Base-by-base conservation (phyloP, 768 basidiomycete genomes). In the Pulveroboletus ravenelii region DNA sequence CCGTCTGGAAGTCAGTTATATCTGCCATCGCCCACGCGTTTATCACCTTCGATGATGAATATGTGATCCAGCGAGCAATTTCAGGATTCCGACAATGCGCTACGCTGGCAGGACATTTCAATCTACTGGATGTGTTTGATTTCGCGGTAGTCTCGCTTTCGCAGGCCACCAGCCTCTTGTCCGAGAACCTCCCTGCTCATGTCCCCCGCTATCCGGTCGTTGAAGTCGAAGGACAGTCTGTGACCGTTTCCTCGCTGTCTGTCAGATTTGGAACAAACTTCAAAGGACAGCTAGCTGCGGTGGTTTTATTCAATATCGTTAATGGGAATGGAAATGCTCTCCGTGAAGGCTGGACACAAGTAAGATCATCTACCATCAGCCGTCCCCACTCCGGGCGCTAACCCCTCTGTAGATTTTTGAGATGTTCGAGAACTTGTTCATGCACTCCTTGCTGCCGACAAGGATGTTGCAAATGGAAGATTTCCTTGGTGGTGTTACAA, bases 381-480 rank as follows among this genome's bases (percentile, higher is more conserved):
- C 23, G 27, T 37, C 23, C 6, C 36, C 10, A 18, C 25, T 43
- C 36, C 12, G 41, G 52, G 30, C 18, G 36, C 37, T 60, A 10
- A 50, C 45, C 42, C 30, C 30, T 17, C 23, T 7, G 41, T 50
- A 96, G 89, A 92, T 99, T 48, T 97, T 99, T 60, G 95, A 98
- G 68, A 97, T 98, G 85, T 94, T 95, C 71, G 88, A 94, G 62
- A 96, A 93, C 31, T 74, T 99, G 20, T 99, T 98, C 72, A 70
- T 97, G 41, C 89, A 98, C 65, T 94, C 94, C 15, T 75, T 98
- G 23, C 74, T 99, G 15, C 96, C 96, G 0, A 82, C 77, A 10
- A 78, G 87, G 44, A 89, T 99, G 87, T 72, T 96, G 10, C 92
- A 95, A 66, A 94, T 96, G 89, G 95, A 96, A 65, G 96, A 98